Evolutionary conservation across 1,284 basidiomycete genomes (phyloP), one percentile per base, ranked within the genome.

Genomic region (Ganoderma lucidum): DNA sequence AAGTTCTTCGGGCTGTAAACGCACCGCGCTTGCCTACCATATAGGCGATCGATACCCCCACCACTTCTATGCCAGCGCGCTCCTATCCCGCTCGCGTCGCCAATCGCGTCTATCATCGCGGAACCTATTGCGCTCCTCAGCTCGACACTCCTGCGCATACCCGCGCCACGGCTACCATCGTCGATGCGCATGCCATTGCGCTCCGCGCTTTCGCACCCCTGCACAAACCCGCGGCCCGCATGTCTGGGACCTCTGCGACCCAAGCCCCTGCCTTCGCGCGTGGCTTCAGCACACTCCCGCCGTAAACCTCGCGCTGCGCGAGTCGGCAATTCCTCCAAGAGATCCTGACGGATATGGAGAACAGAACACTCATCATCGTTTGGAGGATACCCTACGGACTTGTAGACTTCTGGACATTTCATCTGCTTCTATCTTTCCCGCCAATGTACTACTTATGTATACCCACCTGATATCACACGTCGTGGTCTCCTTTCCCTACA

Each of bases 1-100:
- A 78, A 75, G 71, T 63, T 75, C 39, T 71, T 75, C 60, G 62
- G 75, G 63, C 67, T 77, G n/a, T 73, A 59, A 59, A 23, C 23
- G 23, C 23, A 23, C 23, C n/a, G 15, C 32, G 23, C 35, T 37
- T 32, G 37, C 37, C 14, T 30, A 10, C 23, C 23, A 23, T 23
- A 23, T 9, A 12, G 9, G 58, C 64, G 58, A 42, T 17, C 42
- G 10, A 12, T 17, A 30, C 30, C 53, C 32, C 15, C 30, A 35
- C 30, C 53, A 32, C 28, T 2, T 2, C 6, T 17, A 30, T 17
- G 2, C 53, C 15, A 15, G 30, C 53, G 53, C 30, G 53, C n/a
- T 23, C 35, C 6, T 30, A 28, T 15, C 59, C 37, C 39, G n/a
- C 39, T 61, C 39, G 59, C 59, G n/a, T 30, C 12, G 8, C 30